Evolutionary conservation across 495 filamentous ascomycete genomes (phyloP).

Genomic region (Tuber borchii): DNA sequence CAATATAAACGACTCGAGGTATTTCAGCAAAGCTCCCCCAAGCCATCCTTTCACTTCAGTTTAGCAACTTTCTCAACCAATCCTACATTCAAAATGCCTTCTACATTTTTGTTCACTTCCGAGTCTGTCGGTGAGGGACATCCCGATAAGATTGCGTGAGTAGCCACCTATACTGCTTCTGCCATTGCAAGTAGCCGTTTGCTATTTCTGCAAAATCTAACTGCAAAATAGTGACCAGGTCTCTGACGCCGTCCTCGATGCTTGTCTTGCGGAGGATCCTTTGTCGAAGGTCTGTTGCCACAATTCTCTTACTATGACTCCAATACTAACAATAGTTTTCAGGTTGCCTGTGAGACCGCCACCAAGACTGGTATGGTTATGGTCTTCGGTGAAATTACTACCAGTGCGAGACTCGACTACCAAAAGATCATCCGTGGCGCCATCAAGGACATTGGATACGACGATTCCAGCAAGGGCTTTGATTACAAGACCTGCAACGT

Average conservation of each 20-base stretch:
- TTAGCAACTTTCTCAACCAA: constrained; percentile 2
- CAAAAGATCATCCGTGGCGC: constrained; percentile 91
- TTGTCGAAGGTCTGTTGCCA: constrained; percentile 68
- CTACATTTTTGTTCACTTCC: constrained; percentile 95
- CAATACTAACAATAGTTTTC: constrained; percentile 4
- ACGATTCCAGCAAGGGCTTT: constrained; percentile 93
- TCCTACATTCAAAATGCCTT: constrained; percentile 21
- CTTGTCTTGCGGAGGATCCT: constrained; percentile 86
- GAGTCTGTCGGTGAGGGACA: constrained; percentile 98
- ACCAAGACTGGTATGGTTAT: constrained; percentile 99
- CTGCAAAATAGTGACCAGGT: constrained; percentile 69
- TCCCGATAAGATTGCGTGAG: constrained; percentile 90
- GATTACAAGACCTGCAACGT: constrained; percentile 99
- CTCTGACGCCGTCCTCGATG: constrained; percentile 97
- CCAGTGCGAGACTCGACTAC: constrained; percentile 90
- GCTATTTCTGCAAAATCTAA: constrained; percentile 18
- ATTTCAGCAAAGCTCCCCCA: neutral
- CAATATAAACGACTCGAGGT: neutral
- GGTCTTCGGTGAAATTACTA: constrained; percentile 99
- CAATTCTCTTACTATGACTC: neutral
- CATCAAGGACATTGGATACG: constrained; percentile 98
- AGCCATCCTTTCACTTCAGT: neutral
- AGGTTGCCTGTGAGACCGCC: constrained; percentile 93
- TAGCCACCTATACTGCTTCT: constrained; percentile 28
- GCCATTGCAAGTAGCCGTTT: neutral